Evolutionary conservation across 495 filamentous ascomycete species (phyloP).

Genomic region (Xylaria sp.): DNA sequence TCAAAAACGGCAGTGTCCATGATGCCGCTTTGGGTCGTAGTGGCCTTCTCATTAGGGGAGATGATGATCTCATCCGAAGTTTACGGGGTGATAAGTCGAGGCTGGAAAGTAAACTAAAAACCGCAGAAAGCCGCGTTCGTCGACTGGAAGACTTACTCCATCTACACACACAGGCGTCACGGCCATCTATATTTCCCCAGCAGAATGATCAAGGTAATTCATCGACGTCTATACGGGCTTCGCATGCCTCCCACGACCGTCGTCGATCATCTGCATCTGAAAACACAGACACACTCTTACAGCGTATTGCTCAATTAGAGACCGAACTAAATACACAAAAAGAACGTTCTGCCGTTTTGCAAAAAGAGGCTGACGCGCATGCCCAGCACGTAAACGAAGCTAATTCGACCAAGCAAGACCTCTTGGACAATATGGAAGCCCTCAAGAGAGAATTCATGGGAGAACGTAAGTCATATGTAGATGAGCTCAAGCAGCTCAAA

Average conservation of each 20-base stretch:
- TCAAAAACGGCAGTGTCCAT: slow-evolving; percentile 95
- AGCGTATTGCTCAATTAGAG: slow-evolving; percentile 79
- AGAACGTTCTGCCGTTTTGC: slow-evolving; percentile 56
- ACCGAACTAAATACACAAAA: slow-evolving; percentile 70
- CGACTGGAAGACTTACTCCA: slow-evolving; percentile 94
- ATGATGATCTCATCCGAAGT: slow-evolving; percentile 74
- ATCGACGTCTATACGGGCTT: slow-evolving; percentile 49
- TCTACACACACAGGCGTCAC: slow-evolving; percentile 75
- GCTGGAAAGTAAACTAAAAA: slow-evolving; percentile 80
- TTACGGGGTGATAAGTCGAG: slow-evolving; percentile 81
- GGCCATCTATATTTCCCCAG: slow-evolving; percentile 69
- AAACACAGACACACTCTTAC: slow-evolving; percentile 45
- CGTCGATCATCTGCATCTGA: slow-evolving; percentile 45
- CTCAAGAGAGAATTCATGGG: slow-evolving; percentile 85
- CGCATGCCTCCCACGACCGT: slow-evolving; percentile 44
- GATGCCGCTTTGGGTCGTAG: slow-evolving; percentile 80
- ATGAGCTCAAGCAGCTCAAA: slow-evolving; percentile 76
- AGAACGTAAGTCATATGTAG: slow-evolving; percentile 80
- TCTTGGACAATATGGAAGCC: slow-evolving; percentile 93
- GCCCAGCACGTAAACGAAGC: slow-evolving; percentile 75
- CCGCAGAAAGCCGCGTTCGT: slow-evolving; percentile 87
- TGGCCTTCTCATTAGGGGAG: slow-evolving; percentile 79
- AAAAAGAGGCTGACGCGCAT: slow-evolving; percentile 66
- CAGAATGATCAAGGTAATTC: slow-evolving; percentile 54
- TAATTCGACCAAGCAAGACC: slow-evolving; percentile 90